Base-by-base conservation (phyloP, 2,329 filamentous ascomycete species). In the Cercospora zeae-maydis region DNA sequence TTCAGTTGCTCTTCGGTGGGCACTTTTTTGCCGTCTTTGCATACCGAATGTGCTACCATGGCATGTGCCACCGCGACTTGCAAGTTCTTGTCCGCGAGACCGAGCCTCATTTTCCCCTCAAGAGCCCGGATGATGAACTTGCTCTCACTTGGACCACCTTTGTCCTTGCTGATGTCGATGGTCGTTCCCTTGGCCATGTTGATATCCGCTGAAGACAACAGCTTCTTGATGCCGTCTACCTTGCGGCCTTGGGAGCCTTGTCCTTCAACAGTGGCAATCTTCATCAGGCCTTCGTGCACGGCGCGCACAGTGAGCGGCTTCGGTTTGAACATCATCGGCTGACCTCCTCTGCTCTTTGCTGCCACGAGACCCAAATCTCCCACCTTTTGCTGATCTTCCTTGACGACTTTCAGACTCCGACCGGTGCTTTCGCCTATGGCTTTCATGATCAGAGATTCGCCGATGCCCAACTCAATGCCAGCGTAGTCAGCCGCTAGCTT, bases 401-500 rank as follows among this genome's bases (percentile, higher is more conserved):
- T 98, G 81, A 99, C 96, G 58, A 96, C 88, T 37, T 88, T 84
- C 52, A 97, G 78, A 72, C 88, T 96, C 64, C 95, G 88, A 9
- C 95, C 95, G 0, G 95, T 99, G 31, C 88, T 90, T 79, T 98
- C 93, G 10, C 93, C 93, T 72, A 99, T 96, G 4, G 95, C 91
- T 76, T 98, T 99, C 93, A 98, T 98, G 72, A 99, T 97, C 30
- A 99, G 79, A 0, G 93, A 98, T 78, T 99, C 95, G 61, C 95
- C 95, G 70, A 99, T 99, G n/a, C 95, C 95, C 31, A 99, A 83
- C 77, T 99, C 95, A 66, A 99, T 93, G 19, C 95, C 95, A 47
- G 93, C 89, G 75, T 97, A 99, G 73, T 99, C 95, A 2, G 95
- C 93, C 2, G 95, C 95, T 27, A 99, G 86, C 76, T 98, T 98